Conservation (phyloP, 148 eudicot genomes). For the Dianthus caryophyllus region DNA sequence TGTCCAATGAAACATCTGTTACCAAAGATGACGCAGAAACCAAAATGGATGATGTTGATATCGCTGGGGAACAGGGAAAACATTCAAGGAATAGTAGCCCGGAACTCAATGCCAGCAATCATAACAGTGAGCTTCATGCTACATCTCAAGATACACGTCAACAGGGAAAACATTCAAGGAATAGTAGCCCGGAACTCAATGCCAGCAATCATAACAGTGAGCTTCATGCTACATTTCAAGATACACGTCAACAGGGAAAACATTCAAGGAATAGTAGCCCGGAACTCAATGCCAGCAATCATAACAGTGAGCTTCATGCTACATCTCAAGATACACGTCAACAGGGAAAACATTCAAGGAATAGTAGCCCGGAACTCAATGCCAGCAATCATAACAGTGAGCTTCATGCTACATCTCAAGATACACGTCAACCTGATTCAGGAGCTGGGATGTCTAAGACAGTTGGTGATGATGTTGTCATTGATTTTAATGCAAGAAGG, state of each 20-base stretch:
- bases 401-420: conserved; percentile 16
- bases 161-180: no score
- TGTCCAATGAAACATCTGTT: conserved; percentile 25
- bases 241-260: no score
- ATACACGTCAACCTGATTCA: conserved; percentile 6
- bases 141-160: no score
- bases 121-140: no score
- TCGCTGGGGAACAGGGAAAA: conserved; percentile 21
- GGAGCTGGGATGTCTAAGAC: conserved; percentile 7
- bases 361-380: conserved; percentile 20
- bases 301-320: conserved; percentile 14
- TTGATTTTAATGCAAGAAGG: conserved; percentile 15
- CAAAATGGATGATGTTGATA: conserved; percentile 11
- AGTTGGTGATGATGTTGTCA: conserved; percentile 5
- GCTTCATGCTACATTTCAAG: no score
- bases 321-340: conserved; percentile 14
- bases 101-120: no score
- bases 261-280: conserved; percentile 21
- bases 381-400: conserved; percentile 13
- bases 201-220: no score
- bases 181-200: no score
- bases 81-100: no score
- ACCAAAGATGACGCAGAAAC: conserved; percentile 25
- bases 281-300: conserved; percentile 18
- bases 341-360: conserved; percentile 20